Base-by-base conservation (phyloP, 352 stramenopile species). In the Pythium graminicola region DNA sequence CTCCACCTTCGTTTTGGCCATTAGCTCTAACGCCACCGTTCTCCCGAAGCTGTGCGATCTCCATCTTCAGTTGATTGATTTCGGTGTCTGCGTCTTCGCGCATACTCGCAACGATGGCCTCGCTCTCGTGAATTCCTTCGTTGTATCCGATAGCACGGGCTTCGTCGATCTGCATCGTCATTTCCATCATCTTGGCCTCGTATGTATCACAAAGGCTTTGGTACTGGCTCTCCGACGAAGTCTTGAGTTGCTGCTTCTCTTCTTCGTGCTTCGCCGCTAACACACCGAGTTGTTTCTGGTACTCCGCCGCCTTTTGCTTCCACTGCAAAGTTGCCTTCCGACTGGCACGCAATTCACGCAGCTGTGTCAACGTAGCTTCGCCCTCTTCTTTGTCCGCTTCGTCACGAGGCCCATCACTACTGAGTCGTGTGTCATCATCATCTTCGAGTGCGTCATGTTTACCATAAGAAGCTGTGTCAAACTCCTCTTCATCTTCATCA, bases 111-210 rank as follows among this genome's bases (percentile, higher is more conserved):
- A 89, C 60, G 55, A 91, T 83, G 10, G 64, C 49, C 39, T 90
- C 78, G 61, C 80, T 93, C 50, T 91, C 80, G 3, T 72, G 64
- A 32, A 90, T 85, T 0, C 82, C 82, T 48, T 83, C 80, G 35
- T 91, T 75, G 45, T 89, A 91, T 0, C 82, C 82, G 11, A 60
- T 49, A 0, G 76, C 79, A 7, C 71, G 62, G 0, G 82, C 79
- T n/a, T 81, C 80, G 39, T 91, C 78, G 38, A 93, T 81, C 49
- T 91, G 80, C 49, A 81, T 64, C n/a, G 75, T 88, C 13, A 69
- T 64, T 50, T 84, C 69, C 1, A 57, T 57, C 76, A 91, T 89
- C 60, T 78, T 90, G 24, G 55, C 59, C 54, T 91, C 80, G 55
- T 88, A 93, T 6, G 64, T 66, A 38, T 86, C 75, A 54, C 74